phyloP scores from a whole-genome alignment of 345 rosid genomes.

The Microthlaspi erraticum region DNA sequence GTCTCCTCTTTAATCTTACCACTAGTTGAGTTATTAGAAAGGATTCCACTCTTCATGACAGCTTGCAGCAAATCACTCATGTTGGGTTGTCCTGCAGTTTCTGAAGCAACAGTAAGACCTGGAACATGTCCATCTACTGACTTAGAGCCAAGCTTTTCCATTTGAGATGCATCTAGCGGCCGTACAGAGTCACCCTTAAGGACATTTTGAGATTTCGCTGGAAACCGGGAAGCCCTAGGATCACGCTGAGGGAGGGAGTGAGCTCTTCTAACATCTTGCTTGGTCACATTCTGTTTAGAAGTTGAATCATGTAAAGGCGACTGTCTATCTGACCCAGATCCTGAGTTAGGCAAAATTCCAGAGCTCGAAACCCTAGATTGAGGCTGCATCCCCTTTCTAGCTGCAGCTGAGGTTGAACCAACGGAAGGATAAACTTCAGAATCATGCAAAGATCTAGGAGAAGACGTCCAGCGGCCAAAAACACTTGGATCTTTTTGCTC shows the following conservation, averaged over 20 bases:
- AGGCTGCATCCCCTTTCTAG: slow-evolving; percentile 55
- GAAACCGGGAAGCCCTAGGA: slow-evolving; percentile 52
- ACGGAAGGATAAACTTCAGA: slow-evolving; percentile 58
- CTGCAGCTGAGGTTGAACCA: slow-evolving; percentile 52
- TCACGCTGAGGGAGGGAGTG: slow-evolving; percentile 56
- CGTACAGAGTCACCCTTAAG: slow-evolving; percentile 46
- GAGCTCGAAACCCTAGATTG: slow-evolving; percentile 50
- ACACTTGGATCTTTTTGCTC: slow-evolving; percentile 62
- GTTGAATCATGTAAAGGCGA: slow-evolving; percentile 61
- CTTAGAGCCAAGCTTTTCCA: slow-evolving; percentile 48
- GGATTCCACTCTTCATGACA: slow-evolving; percentile 75
- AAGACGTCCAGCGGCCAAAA: slow-evolving; percentile 49
- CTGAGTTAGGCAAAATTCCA: slow-evolving; percentile 50
- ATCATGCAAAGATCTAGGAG: slow-evolving; percentile 48
- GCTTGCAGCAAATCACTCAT: slow-evolving; percentile 75
- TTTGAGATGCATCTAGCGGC: slow-evolving; percentile 44
- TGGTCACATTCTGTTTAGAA: slow-evolving; percentile 45
- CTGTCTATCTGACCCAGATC: slow-evolving; percentile 54
- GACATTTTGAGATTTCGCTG: slow-evolving; percentile 50
- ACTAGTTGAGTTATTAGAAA: slow-evolving; percentile 49
- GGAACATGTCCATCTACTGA: slow-evolving; percentile 44
- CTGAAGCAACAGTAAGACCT: slow-evolving; percentile 48
- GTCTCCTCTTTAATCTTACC: slow-evolving; percentile 44
- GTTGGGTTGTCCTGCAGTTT: slow-evolving; percentile 54
- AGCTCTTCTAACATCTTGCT: slow-evolving; percentile 46